These are phyloP conservation scores for Saccharomyces hybrid DNA, from an alignment of 1,139 yeast genomes.

Conservation along the genomic window DNA sequence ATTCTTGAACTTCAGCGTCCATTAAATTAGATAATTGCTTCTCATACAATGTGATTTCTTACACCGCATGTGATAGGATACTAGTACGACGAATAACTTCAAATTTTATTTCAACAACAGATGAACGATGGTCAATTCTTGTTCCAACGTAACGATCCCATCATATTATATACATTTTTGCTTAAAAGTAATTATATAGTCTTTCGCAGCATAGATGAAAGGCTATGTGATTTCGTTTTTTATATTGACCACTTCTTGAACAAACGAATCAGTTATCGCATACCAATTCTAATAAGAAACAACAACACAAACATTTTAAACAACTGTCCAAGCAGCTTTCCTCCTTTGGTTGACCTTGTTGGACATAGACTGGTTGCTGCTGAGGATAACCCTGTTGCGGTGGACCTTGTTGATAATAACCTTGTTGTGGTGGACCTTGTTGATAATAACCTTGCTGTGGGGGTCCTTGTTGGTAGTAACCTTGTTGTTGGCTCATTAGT, in stretches of 20 bases:
- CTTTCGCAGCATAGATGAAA: background rate
- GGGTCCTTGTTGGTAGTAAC: slow-evolving; percentile 33
- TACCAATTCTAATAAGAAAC: slow-evolving; percentile 32
- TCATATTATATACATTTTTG: background rate
- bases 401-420: slow-evolving; percentile 30
- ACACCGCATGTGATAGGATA: background rate
- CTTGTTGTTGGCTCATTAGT: slow-evolving; percentile 26
- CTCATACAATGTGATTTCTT: background rate
- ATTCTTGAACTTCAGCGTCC: too few relatives aligned
- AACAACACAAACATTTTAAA: slow-evolving; percentile 36
- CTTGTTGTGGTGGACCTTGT: slow-evolving; percentile 33
- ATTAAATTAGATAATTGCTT: too few relatives aligned
- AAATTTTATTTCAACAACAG: too few relatives aligned
- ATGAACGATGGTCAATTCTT: background rate
- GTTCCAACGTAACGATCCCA: background rate
- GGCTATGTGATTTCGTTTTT: background rate
- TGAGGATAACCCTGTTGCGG: slow-evolving; percentile 38
- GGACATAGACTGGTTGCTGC: slow-evolving; percentile 37
- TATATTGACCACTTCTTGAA: background rate
- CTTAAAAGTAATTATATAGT: background rate
- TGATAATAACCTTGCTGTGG: slow-evolving; percentile 31
- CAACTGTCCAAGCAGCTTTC: slow-evolving; percentile 35
- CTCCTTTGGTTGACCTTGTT: slow-evolving; percentile 33
- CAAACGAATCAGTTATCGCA: slow-evolving; percentile 19
- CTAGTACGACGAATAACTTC: background rate